Percentiles rank a stretch among this genome's conserved stretches.
Conservation (phyloP, 139 green algal species). For the Axilococcus clingmanii region DNA sequence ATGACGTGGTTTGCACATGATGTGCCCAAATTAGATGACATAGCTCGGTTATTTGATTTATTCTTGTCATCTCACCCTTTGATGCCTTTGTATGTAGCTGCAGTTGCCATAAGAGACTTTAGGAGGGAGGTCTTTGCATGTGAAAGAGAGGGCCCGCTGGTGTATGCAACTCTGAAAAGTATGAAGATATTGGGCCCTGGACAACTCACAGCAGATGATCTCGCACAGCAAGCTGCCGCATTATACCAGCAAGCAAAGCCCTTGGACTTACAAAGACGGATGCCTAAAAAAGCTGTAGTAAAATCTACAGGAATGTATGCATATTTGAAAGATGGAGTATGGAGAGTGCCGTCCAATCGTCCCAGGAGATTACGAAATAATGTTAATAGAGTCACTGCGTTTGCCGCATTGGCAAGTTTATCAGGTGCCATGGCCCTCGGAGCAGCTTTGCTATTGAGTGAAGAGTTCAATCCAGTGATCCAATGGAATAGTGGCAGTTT, state of each 20-base stretch:
- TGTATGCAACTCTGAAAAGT: conserved; percentile 52
- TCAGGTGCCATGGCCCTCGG: no score
- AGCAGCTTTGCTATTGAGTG: no score
- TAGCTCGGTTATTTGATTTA: conserved; percentile 76
- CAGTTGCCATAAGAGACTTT: conserved; percentile 42
- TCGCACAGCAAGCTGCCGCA: conserved; percentile 29
- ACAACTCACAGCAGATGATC: conserved; percentile 26
- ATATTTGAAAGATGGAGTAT: conserved; percentile 14
- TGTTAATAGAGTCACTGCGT: no score
- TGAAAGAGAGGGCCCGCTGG: conserved; percentile 33
- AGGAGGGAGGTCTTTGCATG: conserved; percentile 35
- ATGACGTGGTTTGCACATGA: conserved; percentile 90
- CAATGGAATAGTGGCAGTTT: no score
- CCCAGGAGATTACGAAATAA: no score
- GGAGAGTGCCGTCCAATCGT: no score
- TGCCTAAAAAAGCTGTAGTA: conserved; percentile 5
- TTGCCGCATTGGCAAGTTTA: no score
- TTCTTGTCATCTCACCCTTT: conserved; percentile 78
- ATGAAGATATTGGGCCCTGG: conserved; percentile 34
- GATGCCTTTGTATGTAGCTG: conserved; percentile 84
- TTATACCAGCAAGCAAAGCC: conserved; percentile 24
- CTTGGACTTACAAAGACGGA: conserved; percentile 3
- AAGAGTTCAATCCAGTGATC: no score
- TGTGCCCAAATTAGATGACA: conserved; percentile 34
- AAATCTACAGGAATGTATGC: conserved; percentile 5